Percentiles rank a stretch among this genome's conserved stretches.
These are phyloP conservation scores for Paramecium sexaurelia DNA, from an alignment of 73 alveolate species.

Conservation along the genomic window DNA sequence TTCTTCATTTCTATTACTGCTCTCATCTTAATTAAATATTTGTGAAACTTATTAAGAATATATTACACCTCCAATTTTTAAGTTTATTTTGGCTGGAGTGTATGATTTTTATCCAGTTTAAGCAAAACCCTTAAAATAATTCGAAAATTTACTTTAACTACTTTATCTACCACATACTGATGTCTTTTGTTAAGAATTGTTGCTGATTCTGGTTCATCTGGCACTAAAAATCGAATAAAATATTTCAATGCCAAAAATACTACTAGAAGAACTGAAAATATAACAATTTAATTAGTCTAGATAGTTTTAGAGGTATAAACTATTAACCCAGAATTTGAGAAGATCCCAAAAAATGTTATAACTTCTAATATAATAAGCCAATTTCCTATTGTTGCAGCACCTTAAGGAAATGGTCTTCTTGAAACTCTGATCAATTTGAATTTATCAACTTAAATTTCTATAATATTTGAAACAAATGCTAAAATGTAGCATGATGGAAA, in stretches of 20 bases:
- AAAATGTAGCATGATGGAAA: slow-evolving; percentile 68
- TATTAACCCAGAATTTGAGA: slow-evolving; percentile 69
- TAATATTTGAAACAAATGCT: slow-evolving; percentile 54
- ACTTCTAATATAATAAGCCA: slow-evolving; percentile 67
- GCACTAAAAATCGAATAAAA: slow-evolving; percentile 31
- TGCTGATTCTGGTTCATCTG: slow-evolving; percentile 64
- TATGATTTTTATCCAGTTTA: neutral
- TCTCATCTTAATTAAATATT: neutral
- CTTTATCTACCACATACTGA: slow-evolving; percentile 34
- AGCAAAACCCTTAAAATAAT: neutral
- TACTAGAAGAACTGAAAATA: slow-evolving; percentile 10
- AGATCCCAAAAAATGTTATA: slow-evolving; percentile 59
- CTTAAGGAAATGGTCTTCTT: slow-evolving; percentile 72
- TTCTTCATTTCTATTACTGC: slow-evolving; percentile 4
- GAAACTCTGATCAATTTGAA: slow-evolving; percentile 47
- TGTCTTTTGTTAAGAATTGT: slow-evolving; percentile 45
- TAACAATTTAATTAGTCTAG: neutral
- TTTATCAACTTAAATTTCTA: slow-evolving; percentile 70
- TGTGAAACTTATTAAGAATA: neutral
- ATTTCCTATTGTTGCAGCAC: slow-evolving; percentile 68
- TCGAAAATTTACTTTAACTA: slow-evolving; percentile 9
- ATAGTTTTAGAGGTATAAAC: slow-evolving; percentile 6
- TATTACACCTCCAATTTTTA: slow-evolving; percentile 28
- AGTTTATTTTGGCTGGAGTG: neutral
- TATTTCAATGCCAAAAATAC: slow-evolving; percentile 50